These are phyloP conservation scores for Phytophthora capsici DNA, from an alignment of 352 stramenopile genomes.

Conservation along the genomic window DNA sequence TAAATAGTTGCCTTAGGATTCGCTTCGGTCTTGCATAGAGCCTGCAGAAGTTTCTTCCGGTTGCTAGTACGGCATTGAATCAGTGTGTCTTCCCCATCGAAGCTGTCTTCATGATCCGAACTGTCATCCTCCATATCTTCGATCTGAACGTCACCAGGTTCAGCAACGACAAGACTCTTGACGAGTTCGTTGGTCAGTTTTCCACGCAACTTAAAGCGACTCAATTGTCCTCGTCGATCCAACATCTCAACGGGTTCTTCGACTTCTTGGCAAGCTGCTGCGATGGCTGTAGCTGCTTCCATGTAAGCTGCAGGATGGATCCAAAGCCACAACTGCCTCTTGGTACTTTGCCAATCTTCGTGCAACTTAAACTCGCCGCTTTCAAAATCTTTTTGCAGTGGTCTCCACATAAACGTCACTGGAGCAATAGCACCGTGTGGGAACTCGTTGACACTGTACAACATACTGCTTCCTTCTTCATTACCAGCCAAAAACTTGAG, in stretches of 20 bases:
- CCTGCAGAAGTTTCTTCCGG: slow-evolving; percentile 24
- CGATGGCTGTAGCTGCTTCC: slow-evolving; percentile 70
- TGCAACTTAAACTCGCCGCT: slow-evolving; percentile 40
- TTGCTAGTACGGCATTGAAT: slow-evolving; percentile 18
- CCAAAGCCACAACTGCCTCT: slow-evolving; percentile 82
- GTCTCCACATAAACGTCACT: slow-evolving; percentile 81
- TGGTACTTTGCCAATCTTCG: slow-evolving; percentile 49
- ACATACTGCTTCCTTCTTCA: slow-evolving; percentile 56
- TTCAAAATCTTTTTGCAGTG: slow-evolving; percentile 42
- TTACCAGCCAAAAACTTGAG: slow-evolving; percentile 52
- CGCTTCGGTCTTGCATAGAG: slow-evolving; percentile 7
- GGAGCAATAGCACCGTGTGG: slow-evolving; percentile 68
- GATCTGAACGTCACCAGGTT: not conserved
- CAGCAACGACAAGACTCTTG: slow-evolving; percentile 26
- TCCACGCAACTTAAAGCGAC: slow-evolving; percentile 72
- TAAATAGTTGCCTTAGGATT: slow-evolving; percentile 32
- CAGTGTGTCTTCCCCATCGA: slow-evolving; percentile 23
- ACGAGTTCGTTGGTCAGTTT: slow-evolving; percentile 50
- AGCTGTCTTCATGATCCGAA: slow-evolving; percentile 68
- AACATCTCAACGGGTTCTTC: slow-evolving; percentile 64
- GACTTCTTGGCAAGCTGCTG: slow-evolving; percentile 51
- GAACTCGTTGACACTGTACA: slow-evolving; percentile 66
- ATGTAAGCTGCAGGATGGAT: slow-evolving; percentile 80
- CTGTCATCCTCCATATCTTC: slow-evolving; percentile 14
- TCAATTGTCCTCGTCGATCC: slow-evolving; percentile 72